Percentiles rank a stretch among this genome's conserved stretches.
phyloP scores from a whole-genome alignment of 108 stramenopile genomes.

The Cyclotella atomus region DNA sequence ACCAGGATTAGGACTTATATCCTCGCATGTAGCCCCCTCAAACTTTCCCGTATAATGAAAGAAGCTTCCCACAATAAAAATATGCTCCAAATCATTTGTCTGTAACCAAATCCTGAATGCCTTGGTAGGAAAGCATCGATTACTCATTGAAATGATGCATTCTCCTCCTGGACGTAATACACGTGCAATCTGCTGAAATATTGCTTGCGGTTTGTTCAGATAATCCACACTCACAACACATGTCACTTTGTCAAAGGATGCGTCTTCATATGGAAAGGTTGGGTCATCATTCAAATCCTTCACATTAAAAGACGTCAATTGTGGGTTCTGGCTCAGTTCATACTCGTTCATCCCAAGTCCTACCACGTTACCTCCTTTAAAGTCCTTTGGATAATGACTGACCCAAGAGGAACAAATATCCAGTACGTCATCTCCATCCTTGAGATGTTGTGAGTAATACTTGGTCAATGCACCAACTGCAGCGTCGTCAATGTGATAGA shows the following conservation, averaged over 20 bases:
- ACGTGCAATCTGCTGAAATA: conserved; percentile 90
- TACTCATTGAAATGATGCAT: conserved; percentile 89
- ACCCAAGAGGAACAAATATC: conserved; percentile 96
- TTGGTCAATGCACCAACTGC: conserved; percentile 78
- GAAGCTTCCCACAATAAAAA: conserved; percentile 93
- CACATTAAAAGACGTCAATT: conserved; percentile 82
- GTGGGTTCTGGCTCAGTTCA: conserved; percentile 88
- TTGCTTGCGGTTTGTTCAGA: conserved; percentile 77
- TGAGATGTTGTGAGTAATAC: conserved; percentile 77
- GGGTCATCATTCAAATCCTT: conserved; percentile 91
- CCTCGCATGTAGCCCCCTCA: conserved; percentile 79
- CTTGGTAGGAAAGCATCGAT: conserved; percentile 90
- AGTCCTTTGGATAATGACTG: conserved; percentile 83
- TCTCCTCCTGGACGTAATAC: conserved; percentile 91
- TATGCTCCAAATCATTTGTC: conserved; percentile 92
- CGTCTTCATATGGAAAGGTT: conserved; percentile 84
- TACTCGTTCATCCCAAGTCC: conserved; percentile 94
- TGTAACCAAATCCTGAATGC: conserved; percentile 82
- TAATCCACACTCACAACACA: conserved; percentile 96
- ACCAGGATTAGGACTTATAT: conserved; percentile 94
- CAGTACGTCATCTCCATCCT: conserved; percentile 88
- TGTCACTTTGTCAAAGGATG: conserved; percentile 91
- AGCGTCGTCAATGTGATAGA: conserved; percentile 84
- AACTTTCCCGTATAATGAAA: conserved; percentile 91
- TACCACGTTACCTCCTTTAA: conserved; percentile 77